Evolutionary conservation across 129 eudicot genomes (phyloP).

Genomic region (Lonicera japonica): DNA sequence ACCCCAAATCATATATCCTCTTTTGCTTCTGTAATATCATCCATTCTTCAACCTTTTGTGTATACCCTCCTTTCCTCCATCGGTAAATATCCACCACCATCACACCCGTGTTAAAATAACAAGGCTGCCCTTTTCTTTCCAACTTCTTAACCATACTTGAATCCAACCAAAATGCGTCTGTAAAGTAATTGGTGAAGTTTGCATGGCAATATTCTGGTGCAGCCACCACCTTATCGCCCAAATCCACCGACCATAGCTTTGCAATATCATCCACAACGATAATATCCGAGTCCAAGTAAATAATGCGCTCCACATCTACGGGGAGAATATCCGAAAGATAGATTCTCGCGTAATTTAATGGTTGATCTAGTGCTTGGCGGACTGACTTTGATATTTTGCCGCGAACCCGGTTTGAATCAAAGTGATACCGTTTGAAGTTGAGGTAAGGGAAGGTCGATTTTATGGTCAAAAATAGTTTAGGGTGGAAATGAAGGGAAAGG

Average conservation of each 20-base stretch:
- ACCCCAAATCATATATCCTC: constrained; percentile 43
- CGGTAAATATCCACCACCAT: constrained; percentile 40
- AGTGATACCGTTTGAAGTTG: constrained; percentile 22
- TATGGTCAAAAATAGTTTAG: constrained; percentile 14
- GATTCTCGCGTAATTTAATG: constrained; percentile 42
- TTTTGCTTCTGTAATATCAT: constrained; percentile 32
- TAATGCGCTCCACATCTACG: constrained; percentile 18
- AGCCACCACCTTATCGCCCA: constrained; percentile 34
- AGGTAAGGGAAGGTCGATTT: constrained; percentile 37
- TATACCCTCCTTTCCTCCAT: constrained; percentile 42
- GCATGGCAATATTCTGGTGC: constrained; percentile 56
- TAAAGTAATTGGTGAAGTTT: constrained; percentile 40
- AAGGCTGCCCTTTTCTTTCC: constrained; percentile 33
- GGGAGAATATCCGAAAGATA: constrained; percentile 42
- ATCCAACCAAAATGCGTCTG: constrained; percentile 35
- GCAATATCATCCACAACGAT: constrained; percentile 45
- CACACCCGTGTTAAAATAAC: constrained; percentile 48
- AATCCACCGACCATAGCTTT: constrained; percentile 39
- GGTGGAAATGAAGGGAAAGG: constrained; percentile 15
- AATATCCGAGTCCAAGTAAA: constrained; percentile 43
- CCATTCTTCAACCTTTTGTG: constrained; percentile 42
- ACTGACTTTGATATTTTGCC: constrained; percentile 43
- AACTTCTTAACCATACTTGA: constrained; percentile 14
- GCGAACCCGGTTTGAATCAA: constrained; percentile 29
- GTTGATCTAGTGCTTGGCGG: constrained; percentile 42